Conservation (phyloP, 192 early-diverging fungal species). For the Glomus cerebriforme region DNA sequence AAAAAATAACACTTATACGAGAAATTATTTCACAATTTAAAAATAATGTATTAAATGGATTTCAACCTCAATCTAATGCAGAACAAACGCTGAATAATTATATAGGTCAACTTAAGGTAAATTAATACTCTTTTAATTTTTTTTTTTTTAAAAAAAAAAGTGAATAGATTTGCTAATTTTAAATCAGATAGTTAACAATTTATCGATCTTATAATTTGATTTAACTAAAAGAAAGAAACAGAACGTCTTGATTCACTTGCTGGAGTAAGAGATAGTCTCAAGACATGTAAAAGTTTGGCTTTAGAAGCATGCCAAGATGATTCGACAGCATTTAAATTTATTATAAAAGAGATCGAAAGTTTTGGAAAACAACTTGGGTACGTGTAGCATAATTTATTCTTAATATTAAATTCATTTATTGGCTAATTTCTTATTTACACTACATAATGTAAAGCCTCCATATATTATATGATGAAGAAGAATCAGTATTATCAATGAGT, state of each 20-base stretch:
- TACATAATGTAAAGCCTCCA: not conserved
- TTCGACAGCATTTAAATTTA: not conserved
- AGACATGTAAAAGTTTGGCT: constrained; percentile 6
- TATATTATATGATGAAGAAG: not conserved
- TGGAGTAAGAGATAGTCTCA: constrained; percentile 21
- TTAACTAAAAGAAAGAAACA: constrained; percentile 23
- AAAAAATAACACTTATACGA: constrained; percentile 11
- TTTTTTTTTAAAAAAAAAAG: not conserved
- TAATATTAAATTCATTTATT: not conserved
- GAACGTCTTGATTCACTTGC: not conserved
- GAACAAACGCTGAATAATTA: not conserved
- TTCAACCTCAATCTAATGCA: no score
- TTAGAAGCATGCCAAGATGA: constrained; percentile 17
- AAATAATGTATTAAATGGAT: not conserved
- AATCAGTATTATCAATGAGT: not conserved
- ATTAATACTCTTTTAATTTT: no score
- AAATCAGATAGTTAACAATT: not conserved
- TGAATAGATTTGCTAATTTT: not conserved
- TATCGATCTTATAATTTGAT: not conserved
- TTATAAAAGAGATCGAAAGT: not conserved
- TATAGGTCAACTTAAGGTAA: not conserved
- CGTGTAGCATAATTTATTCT: not conserved
- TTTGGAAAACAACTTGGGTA: constrained; percentile 14
- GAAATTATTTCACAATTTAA: not conserved
- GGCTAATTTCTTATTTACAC: not conserved